phyloP scores from a whole-genome alignment of 2,329 filamentous ascomycete genomes.

The Penicillium sp. region DNA sequence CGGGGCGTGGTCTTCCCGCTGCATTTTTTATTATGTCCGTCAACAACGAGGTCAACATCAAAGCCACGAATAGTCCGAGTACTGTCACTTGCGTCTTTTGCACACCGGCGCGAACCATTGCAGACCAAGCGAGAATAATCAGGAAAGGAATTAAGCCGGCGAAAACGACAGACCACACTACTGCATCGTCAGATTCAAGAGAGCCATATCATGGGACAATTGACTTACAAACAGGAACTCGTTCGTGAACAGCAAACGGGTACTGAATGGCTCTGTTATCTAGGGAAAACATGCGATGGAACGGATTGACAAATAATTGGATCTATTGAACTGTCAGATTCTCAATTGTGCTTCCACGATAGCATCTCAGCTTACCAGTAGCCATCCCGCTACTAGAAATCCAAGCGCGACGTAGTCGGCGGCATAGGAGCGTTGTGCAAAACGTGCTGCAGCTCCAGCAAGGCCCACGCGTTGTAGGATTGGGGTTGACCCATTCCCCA shows the following conservation, averaged over 20 bases:
- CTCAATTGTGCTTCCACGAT: too few relatives aligned
- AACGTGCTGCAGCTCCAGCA: conserved; percentile 48
- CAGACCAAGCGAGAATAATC: conserved; percentile 63
- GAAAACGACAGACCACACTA: conserved; percentile 71
- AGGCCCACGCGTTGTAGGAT: conserved; percentile 36
- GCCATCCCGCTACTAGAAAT: conserved; percentile 63
- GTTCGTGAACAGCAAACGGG: conserved; percentile 77
- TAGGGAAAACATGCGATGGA: conserved; percentile 91
- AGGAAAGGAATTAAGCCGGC: conserved; percentile 67
- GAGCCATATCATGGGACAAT: background rate
- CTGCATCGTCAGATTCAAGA: conserved; percentile 1
- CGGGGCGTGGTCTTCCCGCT: conserved; percentile 77
- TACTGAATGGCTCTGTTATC: conserved; percentile 80
- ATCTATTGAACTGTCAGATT: conserved; percentile 46
- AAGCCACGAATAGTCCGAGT: conserved; percentile 71
- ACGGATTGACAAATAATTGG: conserved; percentile 70
- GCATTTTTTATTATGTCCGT: conserved; percentile 91
- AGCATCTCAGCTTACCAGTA: conserved; percentile 23
- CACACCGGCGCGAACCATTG: conserved; percentile 57
- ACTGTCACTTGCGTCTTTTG: conserved; percentile 85
- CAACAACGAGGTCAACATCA: conserved; percentile 74
- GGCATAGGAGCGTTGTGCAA: conserved; percentile 71
- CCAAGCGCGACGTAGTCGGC: conserved; percentile 80
- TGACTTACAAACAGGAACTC: conserved; percentile 69
- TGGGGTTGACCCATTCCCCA: conserved; percentile 23